phyloP scores from a whole-genome alignment of 2,329 filamentous ascomycete species.

The Botrytis byssoidea region DNA sequence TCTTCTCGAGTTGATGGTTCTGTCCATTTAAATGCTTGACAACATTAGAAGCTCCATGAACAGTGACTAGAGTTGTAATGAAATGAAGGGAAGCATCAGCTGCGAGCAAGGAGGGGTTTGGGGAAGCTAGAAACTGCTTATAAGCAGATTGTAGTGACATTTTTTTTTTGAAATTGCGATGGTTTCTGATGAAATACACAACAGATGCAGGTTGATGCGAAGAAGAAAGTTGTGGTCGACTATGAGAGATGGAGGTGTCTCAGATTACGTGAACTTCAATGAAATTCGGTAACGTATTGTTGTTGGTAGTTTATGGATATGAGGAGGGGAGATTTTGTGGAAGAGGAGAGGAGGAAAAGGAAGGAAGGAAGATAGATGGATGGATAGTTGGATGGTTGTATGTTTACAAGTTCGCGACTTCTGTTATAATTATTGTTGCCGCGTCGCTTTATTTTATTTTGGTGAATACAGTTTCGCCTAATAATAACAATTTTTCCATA shows the following conservation, averaged over 20 bases:
- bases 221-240: neutral
- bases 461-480: neutral
- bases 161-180: conserved; percentile 31
- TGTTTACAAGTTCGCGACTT: conserved; percentile 2
- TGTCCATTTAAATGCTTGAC: conserved; percentile 76
- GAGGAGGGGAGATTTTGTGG: neutral
- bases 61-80: conserved; percentile 78
- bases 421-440: neutral
- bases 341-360: neutral
- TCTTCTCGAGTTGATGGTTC: conserved; percentile 75
- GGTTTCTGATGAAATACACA: conserved; percentile 10
- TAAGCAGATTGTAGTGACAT: conserved; percentile 59
- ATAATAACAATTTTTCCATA: neutral
- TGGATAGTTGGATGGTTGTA: neutral
- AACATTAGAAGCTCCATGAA: conserved; percentile 71
- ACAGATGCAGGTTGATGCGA: conserved; percentile 8
- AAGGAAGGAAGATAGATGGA: too few species aligned
- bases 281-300: neutral
- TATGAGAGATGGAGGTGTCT: neutral
- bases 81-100: conserved; percentile 75
- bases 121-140: conserved; percentile 69
- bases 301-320: neutral
- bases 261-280: neutral
- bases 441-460: neutral
- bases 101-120: conserved; percentile 61